Base-by-base conservation (phyloP, 805 yeast genomes). In the Saturnispora halmiae region DNA sequence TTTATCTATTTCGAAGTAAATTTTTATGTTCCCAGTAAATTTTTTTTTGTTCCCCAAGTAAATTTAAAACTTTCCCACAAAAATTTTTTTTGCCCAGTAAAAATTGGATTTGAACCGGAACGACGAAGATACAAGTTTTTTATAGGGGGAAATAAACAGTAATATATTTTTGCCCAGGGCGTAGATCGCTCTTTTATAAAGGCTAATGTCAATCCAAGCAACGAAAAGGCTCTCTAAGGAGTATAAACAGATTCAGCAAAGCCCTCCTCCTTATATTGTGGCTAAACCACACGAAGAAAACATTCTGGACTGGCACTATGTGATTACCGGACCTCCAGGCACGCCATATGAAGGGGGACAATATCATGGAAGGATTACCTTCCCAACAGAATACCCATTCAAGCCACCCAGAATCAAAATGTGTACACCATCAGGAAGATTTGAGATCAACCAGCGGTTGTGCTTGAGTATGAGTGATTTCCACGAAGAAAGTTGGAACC, bases 401-500 rank as follows among this genome's bases (percentile, higher is more conserved):
- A 79, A 83, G 50, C 96, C 96, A 9, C 96, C 96, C 1, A 74
- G 94, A 10, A 88, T 88, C 40, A 70, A 83, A 43, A 86, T 88
- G 83, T 65, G 78, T 34, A 88, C 96, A 0, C 96, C 96, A 4
- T 82, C 79, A 51, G 96, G 96, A 4, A 68, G 95, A 38, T 88
- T 88, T 58, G 75, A 77, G 44, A 73, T 86, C 42, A 84, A 84
- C 57, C 78, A 86, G 3, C 66, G 95, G 36, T 68, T 88, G 21
- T 88, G 97, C 62, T 66, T 88, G 36, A 78, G 88, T n/a, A 87
- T 88, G 81, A 80, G 94, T 53, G 96, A 88, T 62, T 88, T 77
- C 59, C 97, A 88, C 52, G 96, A 95, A 3, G 92, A 87, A 58
- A 66, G 82, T 1, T 88, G 97, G 97, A 87, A 88, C 59, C 96